Percentiles rank a stretch among this genome's conserved stretches.
Conservation (phyloP, 1,284 basidiomycete genomes). For the Phlebopus sp. region DNA sequence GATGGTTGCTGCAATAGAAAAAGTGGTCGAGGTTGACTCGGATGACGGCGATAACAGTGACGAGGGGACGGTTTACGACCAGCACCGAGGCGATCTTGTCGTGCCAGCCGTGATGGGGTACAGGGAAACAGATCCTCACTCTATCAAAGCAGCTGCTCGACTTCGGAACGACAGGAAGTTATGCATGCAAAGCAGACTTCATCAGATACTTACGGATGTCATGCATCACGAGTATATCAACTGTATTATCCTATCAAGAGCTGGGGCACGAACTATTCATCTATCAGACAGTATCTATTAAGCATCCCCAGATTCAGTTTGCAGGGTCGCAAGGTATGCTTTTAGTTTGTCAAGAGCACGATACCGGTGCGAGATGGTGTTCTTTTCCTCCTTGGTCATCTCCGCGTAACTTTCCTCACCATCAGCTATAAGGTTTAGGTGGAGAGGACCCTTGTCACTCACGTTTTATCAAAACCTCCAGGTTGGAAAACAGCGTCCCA, state of each 20-base stretch:
- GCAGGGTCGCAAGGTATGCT: constrained; percentile 48
- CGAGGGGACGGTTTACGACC: no score
- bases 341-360: constrained; percentile 83
- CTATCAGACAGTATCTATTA: background rate
- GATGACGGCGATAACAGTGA: no score
- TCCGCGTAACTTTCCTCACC: constrained; percentile 79
- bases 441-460: constrained; percentile 27
- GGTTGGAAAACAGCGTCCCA: constrained; percentile 95
- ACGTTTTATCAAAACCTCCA: constrained; percentile 75
- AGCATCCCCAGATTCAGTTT: background rate
- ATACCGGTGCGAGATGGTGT: constrained; percentile 86
- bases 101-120: no score
- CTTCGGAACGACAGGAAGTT: no score
- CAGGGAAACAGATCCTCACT: no score
- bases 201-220: no score
- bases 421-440: constrained; percentile 9
- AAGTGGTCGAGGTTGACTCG: no score
- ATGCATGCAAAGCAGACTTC: no score
- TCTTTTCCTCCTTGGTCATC: constrained; percentile 85
- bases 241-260: background rate
- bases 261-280: background rate
- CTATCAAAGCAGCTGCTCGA: no score
- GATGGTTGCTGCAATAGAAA: no score
- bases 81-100: no score
- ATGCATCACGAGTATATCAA: no score